Conservation (phyloP, 2,329 filamentous ascomycete species). For the Epichloe sibirici region DNA sequence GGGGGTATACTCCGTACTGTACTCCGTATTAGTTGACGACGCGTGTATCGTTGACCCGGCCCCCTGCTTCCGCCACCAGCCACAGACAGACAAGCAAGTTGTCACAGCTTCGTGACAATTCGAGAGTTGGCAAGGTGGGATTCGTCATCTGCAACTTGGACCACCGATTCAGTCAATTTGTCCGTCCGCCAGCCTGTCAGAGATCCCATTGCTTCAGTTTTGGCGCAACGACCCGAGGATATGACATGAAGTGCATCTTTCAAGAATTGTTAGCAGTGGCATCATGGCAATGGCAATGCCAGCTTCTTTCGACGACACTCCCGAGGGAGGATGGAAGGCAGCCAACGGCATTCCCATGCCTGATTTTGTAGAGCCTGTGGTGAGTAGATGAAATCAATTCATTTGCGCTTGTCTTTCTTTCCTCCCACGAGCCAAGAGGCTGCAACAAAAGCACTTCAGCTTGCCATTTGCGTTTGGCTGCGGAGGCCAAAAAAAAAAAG, state of each 20-base stretch:
- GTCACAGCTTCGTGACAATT: no score
- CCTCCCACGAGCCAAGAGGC: no score
- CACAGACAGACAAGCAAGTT: no score
- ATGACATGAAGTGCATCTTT: not conserved
- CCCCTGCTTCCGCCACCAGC: not conserved
- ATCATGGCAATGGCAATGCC: not conserved
- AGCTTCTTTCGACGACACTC: constrained; percentile 7
- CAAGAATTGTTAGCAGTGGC: not conserved
- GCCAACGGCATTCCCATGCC: constrained; percentile 18
- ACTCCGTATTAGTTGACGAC: not conserved
- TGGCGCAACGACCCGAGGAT: not conserved
- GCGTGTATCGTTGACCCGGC: not conserved
- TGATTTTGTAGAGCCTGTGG: constrained; percentile 22
- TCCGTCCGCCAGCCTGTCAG: no score
- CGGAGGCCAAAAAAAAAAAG: no score
- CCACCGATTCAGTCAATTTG: no score
- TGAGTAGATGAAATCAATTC: constrained; percentile 9
- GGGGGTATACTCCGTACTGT: no score
- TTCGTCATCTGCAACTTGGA: not conserved
- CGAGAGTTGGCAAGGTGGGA: no score
- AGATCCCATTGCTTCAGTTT: no score
- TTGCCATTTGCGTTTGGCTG: no score
- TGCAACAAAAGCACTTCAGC: no score
- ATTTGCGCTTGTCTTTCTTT: no score
- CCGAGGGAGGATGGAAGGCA: constrained; percentile 14